Base-by-base conservation (phyloP, 331 rosid species). In the Erythrophleum ivorense region DNA sequence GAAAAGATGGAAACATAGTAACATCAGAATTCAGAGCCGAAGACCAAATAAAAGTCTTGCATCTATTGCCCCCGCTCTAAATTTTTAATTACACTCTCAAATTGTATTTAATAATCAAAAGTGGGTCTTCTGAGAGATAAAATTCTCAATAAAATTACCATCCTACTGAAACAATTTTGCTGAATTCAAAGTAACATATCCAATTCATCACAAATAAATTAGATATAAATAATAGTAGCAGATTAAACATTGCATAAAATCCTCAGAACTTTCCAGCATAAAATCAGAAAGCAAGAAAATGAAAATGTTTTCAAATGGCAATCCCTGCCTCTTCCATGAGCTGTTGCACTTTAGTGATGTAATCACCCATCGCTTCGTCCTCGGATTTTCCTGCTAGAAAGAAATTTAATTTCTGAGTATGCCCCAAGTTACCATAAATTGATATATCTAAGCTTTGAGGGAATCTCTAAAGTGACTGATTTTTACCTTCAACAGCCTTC, bases 301-400 rank as follows among this genome's bases (percentile, higher is more conserved):
- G 75, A 49, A 60, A 65, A 84, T 34, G 73, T 69, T 15, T 14
- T 93, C 89, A 93, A 80, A 81, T 83, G 57, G 88, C 9, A n/a
- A 84, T n/a, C 49, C 90, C 89, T 6, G 96, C 94, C 73, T 46
- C 90, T 88, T 90, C 98, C 83, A 71, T 87, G 83, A 95, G 79
- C 84, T 93, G 98, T 86, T 93, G 93, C 92, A 95, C 97, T 92
- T 93, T 93, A 64, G 96, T 93, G 82, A 91, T 82, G 64, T 95
- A 95, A 78, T 95, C 98, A 9, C 52, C 57, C 98, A 88, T 91
- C 5, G 98, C 98, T 79, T 90, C 98, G 0, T 95, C 98, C 87
- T 87, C 85, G 74, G 98, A 87, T 90, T 90, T 95, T 52, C 80
- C 98, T 95, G 96, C 77, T 72, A 80, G 69, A 78, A 71, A 29